These are phyloP conservation scores for Pedinophyceae sp. DNA, from an alignment of 139 green algal species.

Conservation along the genomic window DNA sequence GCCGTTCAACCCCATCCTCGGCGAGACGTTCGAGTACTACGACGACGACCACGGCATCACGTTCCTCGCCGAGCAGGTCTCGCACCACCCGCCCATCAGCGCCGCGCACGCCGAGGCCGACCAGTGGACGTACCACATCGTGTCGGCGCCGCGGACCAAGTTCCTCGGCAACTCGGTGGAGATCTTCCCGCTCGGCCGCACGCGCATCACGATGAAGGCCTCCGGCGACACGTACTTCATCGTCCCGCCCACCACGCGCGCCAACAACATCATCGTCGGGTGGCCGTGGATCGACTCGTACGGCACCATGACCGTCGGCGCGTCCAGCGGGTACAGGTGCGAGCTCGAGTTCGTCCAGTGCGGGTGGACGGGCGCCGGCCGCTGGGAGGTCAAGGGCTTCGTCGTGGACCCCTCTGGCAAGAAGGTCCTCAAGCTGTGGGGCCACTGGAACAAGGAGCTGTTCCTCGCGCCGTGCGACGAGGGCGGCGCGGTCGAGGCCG, in stretches of 20 bases:
- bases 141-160: constrained; percentile 84
- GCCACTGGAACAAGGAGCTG: constrained; percentile 70
- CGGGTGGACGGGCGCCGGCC: background rate
- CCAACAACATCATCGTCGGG: constrained; percentile 85
- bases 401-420: constrained; percentile 40
- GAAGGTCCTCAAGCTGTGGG: constrained; percentile 43
- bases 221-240: constrained; percentile 67
- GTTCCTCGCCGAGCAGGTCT: constrained; percentile 84
- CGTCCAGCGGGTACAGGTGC: constrained; percentile 55
- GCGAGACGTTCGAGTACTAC: constrained; percentile 87
- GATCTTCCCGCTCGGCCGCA: constrained; percentile 76
- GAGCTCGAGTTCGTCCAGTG: constrained; percentile 7
- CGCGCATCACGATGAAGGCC: constrained; percentile 59
- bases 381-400: constrained; percentile 38
- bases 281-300: constrained; percentile 83
- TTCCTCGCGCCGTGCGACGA: constrained; percentile 48
- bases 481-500: constrained; percentile 35
- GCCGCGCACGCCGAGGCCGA: constrained; percentile 69
- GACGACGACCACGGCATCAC: constrained; percentile 34
- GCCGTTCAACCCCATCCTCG: constrained; percentile 98
- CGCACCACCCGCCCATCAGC: constrained; percentile 79
- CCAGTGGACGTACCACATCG: constrained; percentile 77
- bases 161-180: constrained; percentile 96
- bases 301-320: constrained; percentile 62
- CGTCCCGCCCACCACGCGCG: constrained; percentile 64